phyloP scores from a whole-genome alignment of 2,329 filamentous ascomycete genomes.

The Epicoccum sorghinum region DNA sequence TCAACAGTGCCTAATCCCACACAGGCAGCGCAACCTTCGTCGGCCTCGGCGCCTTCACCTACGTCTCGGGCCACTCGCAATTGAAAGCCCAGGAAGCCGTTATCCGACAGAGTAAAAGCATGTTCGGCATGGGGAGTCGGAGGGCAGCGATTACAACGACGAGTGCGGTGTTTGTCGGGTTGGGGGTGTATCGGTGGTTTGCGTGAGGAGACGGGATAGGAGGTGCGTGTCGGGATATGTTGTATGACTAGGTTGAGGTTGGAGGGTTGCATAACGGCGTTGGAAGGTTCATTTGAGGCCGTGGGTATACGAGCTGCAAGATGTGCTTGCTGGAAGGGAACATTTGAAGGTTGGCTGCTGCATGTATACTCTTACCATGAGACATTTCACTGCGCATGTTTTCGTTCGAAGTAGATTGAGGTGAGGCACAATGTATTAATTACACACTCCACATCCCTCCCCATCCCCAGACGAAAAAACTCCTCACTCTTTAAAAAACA shows the following conservation, averaged over 20 bases:
- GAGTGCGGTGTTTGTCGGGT: constrained; percentile 49
- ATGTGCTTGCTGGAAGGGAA: no score
- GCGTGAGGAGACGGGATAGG: constrained; percentile 20
- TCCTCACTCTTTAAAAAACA: not conserved
- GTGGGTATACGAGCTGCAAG: no score
- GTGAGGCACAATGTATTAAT: not conserved
- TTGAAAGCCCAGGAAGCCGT: constrained; percentile 49
- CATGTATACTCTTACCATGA: no score
- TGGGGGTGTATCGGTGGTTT: constrained; percentile 53
- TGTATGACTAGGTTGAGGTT: not conserved
- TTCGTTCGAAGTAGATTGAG: no score
- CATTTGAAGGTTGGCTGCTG: no score
- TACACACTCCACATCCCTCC: not conserved
- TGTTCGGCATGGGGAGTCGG: constrained; percentile 51
- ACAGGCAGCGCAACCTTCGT: constrained; percentile 54
- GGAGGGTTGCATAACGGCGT: no score
- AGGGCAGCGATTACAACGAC: constrained; percentile 50
- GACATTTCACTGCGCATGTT: no score
- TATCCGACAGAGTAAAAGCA: constrained; percentile 50
- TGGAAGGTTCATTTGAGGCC: no score
- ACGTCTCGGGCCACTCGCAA: constrained; percentile 54
- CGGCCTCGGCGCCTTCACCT: constrained; percentile 55
- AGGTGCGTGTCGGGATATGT: not conserved
- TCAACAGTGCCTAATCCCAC: not conserved
- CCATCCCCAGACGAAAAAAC: no score